Conservation (phyloP, 2,329 filamentous ascomycete species). For the Verticillium isaacii region DNA sequence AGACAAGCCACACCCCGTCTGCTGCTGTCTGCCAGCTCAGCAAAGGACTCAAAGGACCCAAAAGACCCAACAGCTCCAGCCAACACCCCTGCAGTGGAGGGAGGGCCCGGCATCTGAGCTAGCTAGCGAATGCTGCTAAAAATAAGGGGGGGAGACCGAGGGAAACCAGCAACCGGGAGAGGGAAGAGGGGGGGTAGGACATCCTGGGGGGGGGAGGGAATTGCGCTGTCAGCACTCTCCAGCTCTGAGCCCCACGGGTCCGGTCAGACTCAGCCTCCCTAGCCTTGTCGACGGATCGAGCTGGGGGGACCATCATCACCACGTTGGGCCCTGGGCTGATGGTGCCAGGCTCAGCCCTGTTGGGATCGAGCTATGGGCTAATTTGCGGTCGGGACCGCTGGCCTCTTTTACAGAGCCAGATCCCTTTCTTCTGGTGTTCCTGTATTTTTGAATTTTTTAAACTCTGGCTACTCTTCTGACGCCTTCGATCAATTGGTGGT, state of each 20-base stretch:
- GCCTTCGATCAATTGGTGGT: neutral
- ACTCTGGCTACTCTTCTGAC: no score
- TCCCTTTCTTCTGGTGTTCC: neutral
- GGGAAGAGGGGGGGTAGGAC: neutral
- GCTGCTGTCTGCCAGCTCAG: neutral
- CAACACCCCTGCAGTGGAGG: neutral
- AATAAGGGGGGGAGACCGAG: neutral
- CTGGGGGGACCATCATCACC: neutral
- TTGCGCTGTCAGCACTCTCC: neutral
- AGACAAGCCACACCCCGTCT: neutral
- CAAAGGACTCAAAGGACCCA: neutral
- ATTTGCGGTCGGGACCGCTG: neutral
- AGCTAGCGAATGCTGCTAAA: neutral
- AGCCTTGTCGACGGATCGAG: neutral
- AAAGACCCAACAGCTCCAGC: neutral
- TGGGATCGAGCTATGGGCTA: neutral
- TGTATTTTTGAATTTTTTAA: neutral
- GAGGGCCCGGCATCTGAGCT: neutral
- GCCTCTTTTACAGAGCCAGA: neutral
- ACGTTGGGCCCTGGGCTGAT: neutral
- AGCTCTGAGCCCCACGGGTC: neutral
- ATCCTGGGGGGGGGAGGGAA: no score
- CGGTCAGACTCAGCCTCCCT: neutral
- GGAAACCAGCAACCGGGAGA: neutral
- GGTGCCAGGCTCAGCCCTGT: neutral